These are phyloP conservation scores for Metarhizium humberi DNA, from an alignment of 2,329 filamentous ascomycete genomes.

Conservation along the genomic window DNA sequence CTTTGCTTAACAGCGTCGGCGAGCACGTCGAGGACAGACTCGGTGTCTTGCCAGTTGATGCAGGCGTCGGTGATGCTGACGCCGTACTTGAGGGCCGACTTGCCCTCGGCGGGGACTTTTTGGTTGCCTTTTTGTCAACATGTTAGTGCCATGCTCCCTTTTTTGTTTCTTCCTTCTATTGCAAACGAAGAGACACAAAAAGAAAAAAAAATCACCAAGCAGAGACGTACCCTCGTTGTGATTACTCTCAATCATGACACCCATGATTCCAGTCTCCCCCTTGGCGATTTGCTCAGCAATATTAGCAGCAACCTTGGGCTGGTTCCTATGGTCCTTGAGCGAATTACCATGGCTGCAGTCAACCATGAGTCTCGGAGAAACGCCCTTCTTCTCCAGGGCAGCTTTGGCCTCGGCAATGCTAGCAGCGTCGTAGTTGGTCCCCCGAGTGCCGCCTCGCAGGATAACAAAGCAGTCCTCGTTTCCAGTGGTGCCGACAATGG, in stretches of 20 bases:
- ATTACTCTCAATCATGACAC: conserved; percentile 98
- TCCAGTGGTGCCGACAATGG: conserved; percentile 87
- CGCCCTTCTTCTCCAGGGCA: conserved; percentile 63
- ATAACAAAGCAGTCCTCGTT: conserved; percentile 98
- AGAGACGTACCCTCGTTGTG: conserved; percentile 72
- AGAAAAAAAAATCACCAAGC: neutral
- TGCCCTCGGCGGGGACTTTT: conserved; percentile 83
- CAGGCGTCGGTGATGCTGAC: conserved; percentile 97
- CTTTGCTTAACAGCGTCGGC: conserved; percentile 57
- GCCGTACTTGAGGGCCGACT: conserved; percentile 77
- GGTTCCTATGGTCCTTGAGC: conserved; percentile 92
- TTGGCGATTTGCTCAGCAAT: conserved; percentile 76
- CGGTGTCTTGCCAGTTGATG: conserved; percentile 89
- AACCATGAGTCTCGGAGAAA: conserved; percentile 79
- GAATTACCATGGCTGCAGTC: conserved; percentile 98
- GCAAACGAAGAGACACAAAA: neutral
- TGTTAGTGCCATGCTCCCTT: neutral
- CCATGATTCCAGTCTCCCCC: conserved; percentile 84
- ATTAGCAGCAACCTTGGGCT: conserved; percentile 80
- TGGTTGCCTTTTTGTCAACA: conserved; percentile 56
- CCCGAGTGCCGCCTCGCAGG: conserved; percentile 81
- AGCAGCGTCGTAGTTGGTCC: conserved; percentile 85
- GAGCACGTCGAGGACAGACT: conserved; percentile 64
- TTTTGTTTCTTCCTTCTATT: neutral
- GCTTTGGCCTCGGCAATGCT: conserved; percentile 79